phyloP scores from a whole-genome alignment of 257 asterid genomes.

The Plantago major region DNA sequence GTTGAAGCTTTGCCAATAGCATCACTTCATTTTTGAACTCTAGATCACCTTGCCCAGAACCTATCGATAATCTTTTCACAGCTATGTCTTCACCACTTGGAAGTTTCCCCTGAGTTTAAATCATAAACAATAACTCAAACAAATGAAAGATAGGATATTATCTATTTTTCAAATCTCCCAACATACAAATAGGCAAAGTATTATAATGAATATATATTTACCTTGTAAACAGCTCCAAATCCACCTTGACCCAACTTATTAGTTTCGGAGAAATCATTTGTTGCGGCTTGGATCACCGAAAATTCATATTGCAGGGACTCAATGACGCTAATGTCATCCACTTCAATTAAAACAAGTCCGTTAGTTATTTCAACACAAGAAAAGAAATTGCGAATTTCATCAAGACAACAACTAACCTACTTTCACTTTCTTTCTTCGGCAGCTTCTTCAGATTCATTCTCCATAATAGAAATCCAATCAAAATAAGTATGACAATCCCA shows the following conservation, averaged over 20 bases:
- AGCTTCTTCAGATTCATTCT: neutral
- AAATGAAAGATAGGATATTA: neutral
- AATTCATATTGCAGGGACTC: constrained; percentile 1
- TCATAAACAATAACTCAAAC: neutral
- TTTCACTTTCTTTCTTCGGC: neutral
- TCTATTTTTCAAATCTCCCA: neutral
- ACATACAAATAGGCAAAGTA: neutral
- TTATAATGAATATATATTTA: neutral
- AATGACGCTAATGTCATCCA: neutral
- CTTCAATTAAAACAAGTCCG: neutral
- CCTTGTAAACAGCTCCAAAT: constrained; percentile 1
- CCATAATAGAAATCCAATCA: neutral
- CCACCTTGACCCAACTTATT: neutral
- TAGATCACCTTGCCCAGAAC: constrained; percentile 6
- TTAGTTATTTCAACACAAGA: too few relatives aligned
- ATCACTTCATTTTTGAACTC: constrained; percentile 3
- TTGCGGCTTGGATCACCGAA: neutral
- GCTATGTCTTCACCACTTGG: constrained; percentile 1
- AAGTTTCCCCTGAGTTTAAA: neutral
- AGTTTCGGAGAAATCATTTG: neutral
- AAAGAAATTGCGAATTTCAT: neutral
- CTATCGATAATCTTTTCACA: neutral
- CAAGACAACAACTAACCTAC: neutral
- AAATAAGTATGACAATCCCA: neutral
- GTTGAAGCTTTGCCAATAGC: constrained; percentile 9